A percentile compares a stretch with the other conserved stretches of the same genome.
Evolutionary conservation across 1,139 yeast genomes (phyloP).

Genomic region (Debaryomyces udenii): DNA sequence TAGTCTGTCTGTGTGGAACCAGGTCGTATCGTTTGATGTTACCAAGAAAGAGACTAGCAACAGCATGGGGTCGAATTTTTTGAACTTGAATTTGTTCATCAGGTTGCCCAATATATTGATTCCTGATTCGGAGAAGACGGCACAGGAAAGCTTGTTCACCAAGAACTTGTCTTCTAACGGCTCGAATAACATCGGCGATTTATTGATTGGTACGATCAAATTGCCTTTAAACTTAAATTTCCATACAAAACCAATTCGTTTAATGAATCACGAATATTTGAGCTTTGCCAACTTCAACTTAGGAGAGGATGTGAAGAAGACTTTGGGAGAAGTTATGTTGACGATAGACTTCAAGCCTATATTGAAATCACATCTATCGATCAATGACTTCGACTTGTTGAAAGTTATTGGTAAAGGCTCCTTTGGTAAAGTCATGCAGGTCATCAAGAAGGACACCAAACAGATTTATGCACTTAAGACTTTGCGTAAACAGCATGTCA

Average conservation of each 20-base stretch:
- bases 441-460: constrained; percentile 89
- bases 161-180: constrained; percentile 17
- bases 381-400: constrained; percentile 88
- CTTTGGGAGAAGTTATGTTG: constrained; percentile 60
- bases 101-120: constrained; percentile 71
- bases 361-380: constrained; percentile 67
- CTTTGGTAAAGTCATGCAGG: constrained; percentile 99
- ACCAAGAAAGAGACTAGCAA: constrained; percentile 51
- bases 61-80: constrained; percentile 43
- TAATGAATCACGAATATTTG: constrained; percentile 51
- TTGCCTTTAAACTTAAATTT: constrained; percentile 45
- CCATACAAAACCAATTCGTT: constrained; percentile 41
- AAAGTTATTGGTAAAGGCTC: constrained; percentile 98
- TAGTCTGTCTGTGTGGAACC: constrained; percentile 66
- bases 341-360: constrained; percentile 79
- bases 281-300: constrained; percentile 43
- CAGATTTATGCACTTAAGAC: constrained; percentile 94
- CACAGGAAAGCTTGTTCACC: constrained; percentile 35
- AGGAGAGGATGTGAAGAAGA: constrained; percentile 18
- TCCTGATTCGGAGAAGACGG: constrained; percentile 43
- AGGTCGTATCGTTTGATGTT: constrained; percentile 89
- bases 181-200: constrained; percentile 38
- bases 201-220: constrained; percentile 47
- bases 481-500: constrained; percentile 89
- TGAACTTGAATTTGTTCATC: constrained; percentile 73